Evolutionary conservation across 371 early-diverging fungal species (phyloP).

Genomic region (Rhizomucor miehei): DNA sequence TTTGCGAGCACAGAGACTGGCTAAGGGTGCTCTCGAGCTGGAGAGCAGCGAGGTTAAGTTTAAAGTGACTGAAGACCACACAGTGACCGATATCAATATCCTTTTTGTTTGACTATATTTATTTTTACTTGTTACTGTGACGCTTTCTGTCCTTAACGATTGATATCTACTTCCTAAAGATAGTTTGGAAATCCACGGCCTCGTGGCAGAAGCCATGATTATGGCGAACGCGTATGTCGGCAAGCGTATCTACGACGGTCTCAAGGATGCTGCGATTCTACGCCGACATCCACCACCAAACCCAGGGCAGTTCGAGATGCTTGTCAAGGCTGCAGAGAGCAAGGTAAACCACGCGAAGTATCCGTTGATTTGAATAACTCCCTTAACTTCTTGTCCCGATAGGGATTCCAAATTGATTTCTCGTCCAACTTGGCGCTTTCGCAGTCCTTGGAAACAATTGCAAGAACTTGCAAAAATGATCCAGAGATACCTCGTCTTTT

Average conservation of each 20-base stretch:
- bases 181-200: slow-evolving; percentile 84
- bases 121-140: too few relatives aligned
- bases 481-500: slow-evolving; percentile 56
- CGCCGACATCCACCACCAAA: slow-evolving; percentile 80
- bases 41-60: slow-evolving; percentile 78
- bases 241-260: slow-evolving; percentile 72
- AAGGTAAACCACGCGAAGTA: slow-evolving; percentile 23
- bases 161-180: slow-evolving; percentile 62
- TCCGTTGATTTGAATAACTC: background rate
- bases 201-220: slow-evolving; percentile 99
- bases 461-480: slow-evolving; percentile 37
- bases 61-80: slow-evolving; percentile 57
- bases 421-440: slow-evolving; percentile 70
- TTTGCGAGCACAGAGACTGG: slow-evolving; percentile 50
- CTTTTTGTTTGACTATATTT: slow-evolving; percentile 36
- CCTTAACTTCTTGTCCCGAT: background rate
- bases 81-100: slow-evolving; percentile 63
- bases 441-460: slow-evolving; percentile 46
- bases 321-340: slow-evolving; percentile 64
- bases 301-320: slow-evolving; percentile 60
- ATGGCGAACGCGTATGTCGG: slow-evolving; percentile 96
- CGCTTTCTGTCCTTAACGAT: slow-evolving; percentile 24
- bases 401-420: slow-evolving; percentile 61
- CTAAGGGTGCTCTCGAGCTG: slow-evolving; percentile 68
- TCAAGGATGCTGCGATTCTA: slow-evolving; percentile 86